These are phyloP conservation scores for Solanum etuberosum DNA, from an alignment of 257 asterid species.

Conservation along the genomic window DNA sequence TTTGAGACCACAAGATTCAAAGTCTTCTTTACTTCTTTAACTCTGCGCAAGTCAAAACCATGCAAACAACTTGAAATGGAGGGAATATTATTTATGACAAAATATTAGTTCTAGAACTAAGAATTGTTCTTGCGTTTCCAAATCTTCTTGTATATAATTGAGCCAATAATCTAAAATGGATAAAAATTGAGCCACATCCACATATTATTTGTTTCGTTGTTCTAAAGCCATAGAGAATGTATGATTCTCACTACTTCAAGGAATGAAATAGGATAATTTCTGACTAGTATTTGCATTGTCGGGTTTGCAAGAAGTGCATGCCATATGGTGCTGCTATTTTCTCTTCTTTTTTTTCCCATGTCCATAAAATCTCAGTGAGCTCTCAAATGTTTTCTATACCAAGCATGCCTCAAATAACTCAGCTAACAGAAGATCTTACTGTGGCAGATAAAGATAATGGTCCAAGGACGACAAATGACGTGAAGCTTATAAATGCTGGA, in stretches of 20 bases:
- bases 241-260: not conserved
- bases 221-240: not conserved
- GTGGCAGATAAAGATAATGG: conserved; percentile 66
- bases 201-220: not conserved
- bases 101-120: not conserved
- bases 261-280: not conserved
- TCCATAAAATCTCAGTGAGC: not conserved
- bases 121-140: not conserved
- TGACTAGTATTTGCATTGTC: not conserved
- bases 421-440: not conserved
- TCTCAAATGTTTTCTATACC: not conserved
- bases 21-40: not conserved
- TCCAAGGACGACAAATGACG: conserved; percentile 56
- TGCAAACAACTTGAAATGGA: not conserved
- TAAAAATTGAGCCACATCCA: not conserved
- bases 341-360: not conserved
- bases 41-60: not conserved
- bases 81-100: not conserved
- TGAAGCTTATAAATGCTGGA: conserved; percentile 82
- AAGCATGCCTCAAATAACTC: not conserved
- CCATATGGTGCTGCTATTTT: not conserved
- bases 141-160: not conserved
- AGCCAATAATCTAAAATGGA: not conserved
- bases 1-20: too few species aligned
- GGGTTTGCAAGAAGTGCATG: not conserved